Percentiles rank a stretch among this genome's conserved stretches.
Evolutionary conservation across 2,329 filamentous ascomycete species (phyloP).

Genomic region (Endocalyx cinctus): DNA sequence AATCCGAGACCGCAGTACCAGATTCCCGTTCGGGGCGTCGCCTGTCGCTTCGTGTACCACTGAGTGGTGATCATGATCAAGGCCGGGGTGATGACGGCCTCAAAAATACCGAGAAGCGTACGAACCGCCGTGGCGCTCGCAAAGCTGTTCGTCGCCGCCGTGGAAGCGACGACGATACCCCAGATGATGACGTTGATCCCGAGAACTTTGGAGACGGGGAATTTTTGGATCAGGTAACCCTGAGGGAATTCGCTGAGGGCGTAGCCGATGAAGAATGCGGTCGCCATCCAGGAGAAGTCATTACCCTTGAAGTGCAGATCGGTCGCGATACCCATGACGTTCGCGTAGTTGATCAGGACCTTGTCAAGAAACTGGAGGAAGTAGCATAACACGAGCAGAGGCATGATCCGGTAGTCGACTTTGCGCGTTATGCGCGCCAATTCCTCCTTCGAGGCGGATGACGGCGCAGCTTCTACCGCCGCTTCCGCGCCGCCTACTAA

Average conservation of each 20-base stretch:
- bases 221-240: conserved; percentile 55
- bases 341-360: conserved; percentile 60
- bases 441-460: too few relatives aligned
- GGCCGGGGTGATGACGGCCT: conserved; percentile 64
- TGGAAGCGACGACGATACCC: conserved; percentile 58
- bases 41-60: conserved; percentile 69
- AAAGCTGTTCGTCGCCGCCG: conserved; percentile 58
- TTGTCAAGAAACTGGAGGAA: conserved; percentile 63
- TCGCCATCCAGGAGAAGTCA: conserved; percentile 58
- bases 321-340: conserved; percentile 57
- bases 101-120: conserved; percentile 65
- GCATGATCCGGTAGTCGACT: conserved; percentile 56
- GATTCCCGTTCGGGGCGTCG: conserved; percentile 56
- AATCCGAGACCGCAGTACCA: conserved; percentile 61
- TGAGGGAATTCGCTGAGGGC: conserved; percentile 56
- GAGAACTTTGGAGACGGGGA: conserved; percentile 58
- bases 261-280: conserved; percentile 59
- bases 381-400: conserved; percentile 58
- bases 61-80: conserved; percentile 65
- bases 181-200: conserved; percentile 54
- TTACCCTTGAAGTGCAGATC: conserved; percentile 54
- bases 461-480: too few relatives aligned
- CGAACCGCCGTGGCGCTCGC: conserved; percentile 59
- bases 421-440: too few relatives aligned
- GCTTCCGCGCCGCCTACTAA: too few relatives aligned